Evolutionary conservation across 192 early-diverging fungal species (phyloP), one percentile per base, ranked within the genome.

Genomic region (Allomyces macrogynus): DNA sequence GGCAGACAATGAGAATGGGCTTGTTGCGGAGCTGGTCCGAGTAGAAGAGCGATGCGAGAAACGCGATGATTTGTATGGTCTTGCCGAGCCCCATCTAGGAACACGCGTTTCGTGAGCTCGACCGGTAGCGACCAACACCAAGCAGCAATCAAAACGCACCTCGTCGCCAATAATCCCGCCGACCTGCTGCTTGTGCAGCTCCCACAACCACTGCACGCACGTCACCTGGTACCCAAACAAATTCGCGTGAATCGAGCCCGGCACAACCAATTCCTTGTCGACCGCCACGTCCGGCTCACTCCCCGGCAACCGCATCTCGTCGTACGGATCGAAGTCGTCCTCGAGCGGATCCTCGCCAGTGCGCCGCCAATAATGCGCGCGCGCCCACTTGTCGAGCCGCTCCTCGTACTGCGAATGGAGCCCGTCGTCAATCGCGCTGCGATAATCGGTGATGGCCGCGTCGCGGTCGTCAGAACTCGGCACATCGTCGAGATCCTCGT

Each of bases 91-190:
- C 92, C 85, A 86, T 65, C 5, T 64, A 68, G n/a, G 20, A 11
- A 9, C 3, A 43, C 18, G 22, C 16, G 66, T 44, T 65, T 73
- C n/a, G n/a, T 27, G 23, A 27, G 23, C 24, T 44, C 62, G 40
- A 62, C 61, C 24, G 40, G 43, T 25, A 40, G 16, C 57, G 22
- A 62, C 1, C 43, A 76, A 57, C 16, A 8, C 32, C 32, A 0
- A 7, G 0, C 32, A 0, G 26, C 32, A 66, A 40, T 22, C 61
- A 40, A 72, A 20, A 54, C 64, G 11, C 26, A 67, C 43, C 70
- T 94, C 91, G 73, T 95, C 93, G 24, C 91, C 92, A 24, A 95
- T 75, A 24, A 97, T 87, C 0, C 95, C 95, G 3, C 95, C 95
- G 0, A 86, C 83, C 43, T 89, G 78, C 69, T 93, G 90, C 61